A percentile compares a stretch with the other conserved stretches of the same genome.
Conservation (phyloP, 495 filamentous ascomycete genomes). For the Penicillium fimorum region DNA sequence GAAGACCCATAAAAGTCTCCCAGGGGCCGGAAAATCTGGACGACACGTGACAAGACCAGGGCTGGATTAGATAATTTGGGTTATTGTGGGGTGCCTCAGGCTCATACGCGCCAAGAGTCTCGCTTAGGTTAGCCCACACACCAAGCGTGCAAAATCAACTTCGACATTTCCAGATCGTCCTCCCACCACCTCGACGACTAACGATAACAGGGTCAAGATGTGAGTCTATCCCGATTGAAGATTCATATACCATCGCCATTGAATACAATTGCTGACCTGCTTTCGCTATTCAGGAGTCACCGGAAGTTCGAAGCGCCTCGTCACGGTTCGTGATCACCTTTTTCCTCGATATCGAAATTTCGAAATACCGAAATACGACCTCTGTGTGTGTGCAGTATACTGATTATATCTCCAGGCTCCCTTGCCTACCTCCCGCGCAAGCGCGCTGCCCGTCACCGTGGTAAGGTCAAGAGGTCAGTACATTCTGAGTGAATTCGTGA, state of each 20-base stretch:
- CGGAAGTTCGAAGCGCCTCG: conserved; percentile 91
- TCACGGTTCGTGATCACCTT: conserved; percentile 65
- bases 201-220: conserved; percentile 57
- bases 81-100: conserved; percentile 27
- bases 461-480: conserved; percentile 95
- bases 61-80: conserved; percentile 7
- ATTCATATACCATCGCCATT: conserved; percentile 9
- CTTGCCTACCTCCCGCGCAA: conserved; percentile 97
- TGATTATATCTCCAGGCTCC: conserved; percentile 54
- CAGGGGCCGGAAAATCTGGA: conserved; percentile 3
- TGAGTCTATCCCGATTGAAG: conserved; percentile 31
- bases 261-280: conserved; percentile 35
- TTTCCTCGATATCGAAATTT: conserved; percentile 25
- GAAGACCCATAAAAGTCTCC: conserved; percentile 7
- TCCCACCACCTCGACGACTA: conserved; percentile 51
- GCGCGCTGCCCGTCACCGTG: conserved; percentile 92
- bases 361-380: conserved; percentile 34
- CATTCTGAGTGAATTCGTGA: conserved; percentile 9
- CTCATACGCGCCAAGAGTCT: conserved; percentile 16
- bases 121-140: conserved; percentile 51
- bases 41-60: conserved; percentile 8
- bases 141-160: conserved; percentile 49
- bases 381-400: conserved; percentile 33
- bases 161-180: conserved; percentile 42
- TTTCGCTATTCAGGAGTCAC: conserved; percentile 54